Base-by-base conservation (phyloP, 1,139 yeast species). In the Arxiozyma bovina region DNA sequence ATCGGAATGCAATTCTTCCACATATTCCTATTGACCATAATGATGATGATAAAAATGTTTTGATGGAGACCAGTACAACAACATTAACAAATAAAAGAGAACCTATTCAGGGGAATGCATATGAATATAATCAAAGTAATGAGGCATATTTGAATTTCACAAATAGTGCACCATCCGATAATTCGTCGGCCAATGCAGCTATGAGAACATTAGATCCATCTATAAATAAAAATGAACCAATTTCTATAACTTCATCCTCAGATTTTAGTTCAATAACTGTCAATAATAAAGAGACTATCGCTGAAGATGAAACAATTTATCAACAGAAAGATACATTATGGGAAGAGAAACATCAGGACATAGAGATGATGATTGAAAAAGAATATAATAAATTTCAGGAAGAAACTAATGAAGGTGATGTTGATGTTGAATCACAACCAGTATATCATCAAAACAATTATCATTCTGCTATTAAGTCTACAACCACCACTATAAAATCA, bases 101-200 rank as follows among this genome's bases (percentile, higher is more conserved):
- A 17, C 45, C 52, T 3, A 34, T 46, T 34, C 61, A 64, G 18
- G 62, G 64, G 21, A 62, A 58, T 50, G 55, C 63, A 38, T 61
- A 62, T 41, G 53, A 61, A 18, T 65, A 57, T 48, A 61, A 64
- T 17, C 62, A 63, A 6, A 57, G 61, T 22, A 64, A 65, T 53
- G 65, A 64, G 25, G 59, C 59, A 4, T 67, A 67, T 53, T 51
- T 61, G 40, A 60, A 61, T 34, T 67, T 66, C 50, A 64, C 70
- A 6, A 57, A 55, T 38, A 57, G 54, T 34, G 67, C 62, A 52
- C 51, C 50, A 47, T 50, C 49, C 44, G 27, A 30, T 17, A 27
- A 52, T 2, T 46, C 52, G 1, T 55, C 47, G 12, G 43, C 48
- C 3, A 52, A 48, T n/a, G 38, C 49, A 12, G 48, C 54, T 18